Evolutionary conservation across 768 basidiomycete genomes (phyloP).

Genomic region (Agaricus subrufescens): DNA sequence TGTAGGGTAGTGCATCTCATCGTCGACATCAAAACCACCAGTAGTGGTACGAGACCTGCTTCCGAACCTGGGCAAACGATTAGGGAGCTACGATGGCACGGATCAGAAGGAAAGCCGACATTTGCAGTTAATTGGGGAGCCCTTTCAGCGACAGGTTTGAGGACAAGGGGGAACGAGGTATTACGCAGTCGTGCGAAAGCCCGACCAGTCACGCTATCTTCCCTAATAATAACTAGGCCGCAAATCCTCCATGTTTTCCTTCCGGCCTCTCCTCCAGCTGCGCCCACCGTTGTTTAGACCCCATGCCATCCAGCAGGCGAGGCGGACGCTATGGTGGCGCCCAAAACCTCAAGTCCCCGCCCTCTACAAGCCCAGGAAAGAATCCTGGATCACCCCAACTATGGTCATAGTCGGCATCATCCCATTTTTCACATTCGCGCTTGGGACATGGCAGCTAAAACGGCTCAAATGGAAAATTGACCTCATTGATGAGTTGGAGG

Average conservation of each 20-base stretch:
- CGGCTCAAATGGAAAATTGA: conserved; percentile 93
- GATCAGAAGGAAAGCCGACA: background rate
- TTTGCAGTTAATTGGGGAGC: background rate
- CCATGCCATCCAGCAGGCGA: conserved; percentile 7
- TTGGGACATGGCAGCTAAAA: conserved; percentile 93
- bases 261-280: background rate
- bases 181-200: conserved; percentile 9
- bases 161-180: background rate
- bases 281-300: conserved; percentile 3
- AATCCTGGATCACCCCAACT: conserved; percentile 63
- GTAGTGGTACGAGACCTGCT: conserved; percentile 30
- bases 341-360: conserved; percentile 31
- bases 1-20: conserved; percentile 90
- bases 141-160: background rate
- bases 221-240: background rate
- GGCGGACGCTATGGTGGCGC: conserved; percentile 11
- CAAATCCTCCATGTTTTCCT: conserved; percentile 1
- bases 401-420: conserved; percentile 78
- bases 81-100: background rate
- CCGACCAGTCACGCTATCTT: background rate
- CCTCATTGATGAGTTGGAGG: conserved; percentile 90
- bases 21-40: conserved; percentile 64
- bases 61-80: conserved; percentile 30
- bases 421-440: conserved; percentile 83
- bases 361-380: conserved; percentile 52